Evolutionary conservation across 805 yeast genomes (phyloP).

Genomic region (Vanderwaltozyma tropicalis): DNA sequence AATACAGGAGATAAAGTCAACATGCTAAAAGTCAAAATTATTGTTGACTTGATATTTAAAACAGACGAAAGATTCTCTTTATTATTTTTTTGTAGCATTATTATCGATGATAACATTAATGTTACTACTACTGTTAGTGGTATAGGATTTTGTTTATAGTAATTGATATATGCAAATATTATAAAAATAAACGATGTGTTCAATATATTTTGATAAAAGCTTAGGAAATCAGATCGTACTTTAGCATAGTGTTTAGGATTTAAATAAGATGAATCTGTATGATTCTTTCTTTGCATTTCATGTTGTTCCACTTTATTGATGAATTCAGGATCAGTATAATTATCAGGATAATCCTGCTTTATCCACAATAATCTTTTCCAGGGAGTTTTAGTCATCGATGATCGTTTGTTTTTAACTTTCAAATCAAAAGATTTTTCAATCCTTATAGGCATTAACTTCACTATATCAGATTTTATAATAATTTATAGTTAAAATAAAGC

Average conservation of each 20-base stretch:
- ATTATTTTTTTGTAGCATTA: conserved; percentile 6
- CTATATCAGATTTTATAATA: too few relatives aligned
- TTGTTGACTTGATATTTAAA: conserved; percentile 48
- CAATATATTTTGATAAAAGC: conserved; percentile 33
- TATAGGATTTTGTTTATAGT: conserved; percentile 16
- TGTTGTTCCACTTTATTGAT: conserved; percentile 28
- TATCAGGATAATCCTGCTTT: conserved; percentile 81
- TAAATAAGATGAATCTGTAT: conserved; percentile 12
- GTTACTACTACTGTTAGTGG: conserved; percentile 16
- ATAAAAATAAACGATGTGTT: conserved; percentile 53
- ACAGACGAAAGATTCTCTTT: conserved; percentile 2
- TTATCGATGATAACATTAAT: conserved; percentile 18
- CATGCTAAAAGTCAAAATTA: conserved; percentile 58
- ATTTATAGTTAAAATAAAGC: too few relatives aligned
- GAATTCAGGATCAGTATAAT: conserved; percentile 75
- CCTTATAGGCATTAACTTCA: too few relatives aligned
- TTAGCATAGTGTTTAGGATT: conserved; percentile 5
- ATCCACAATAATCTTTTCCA: conserved; percentile 87
- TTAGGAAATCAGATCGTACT: conserved; percentile 18
- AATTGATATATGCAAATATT: conserved; percentile 37
- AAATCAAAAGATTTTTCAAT: too few relatives aligned
- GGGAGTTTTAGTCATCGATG: conserved; percentile 23
- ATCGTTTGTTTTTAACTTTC: neutral
- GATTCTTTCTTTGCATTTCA: conserved; percentile 5
- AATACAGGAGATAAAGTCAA: conserved; percentile 81